A percentile compares a stretch with the other conserved stretches of the same genome.
These are phyloP conservation scores for Anethum foeniculum DNA, from an alignment of 140 eudicot species.

Conservation along the genomic window DNA sequence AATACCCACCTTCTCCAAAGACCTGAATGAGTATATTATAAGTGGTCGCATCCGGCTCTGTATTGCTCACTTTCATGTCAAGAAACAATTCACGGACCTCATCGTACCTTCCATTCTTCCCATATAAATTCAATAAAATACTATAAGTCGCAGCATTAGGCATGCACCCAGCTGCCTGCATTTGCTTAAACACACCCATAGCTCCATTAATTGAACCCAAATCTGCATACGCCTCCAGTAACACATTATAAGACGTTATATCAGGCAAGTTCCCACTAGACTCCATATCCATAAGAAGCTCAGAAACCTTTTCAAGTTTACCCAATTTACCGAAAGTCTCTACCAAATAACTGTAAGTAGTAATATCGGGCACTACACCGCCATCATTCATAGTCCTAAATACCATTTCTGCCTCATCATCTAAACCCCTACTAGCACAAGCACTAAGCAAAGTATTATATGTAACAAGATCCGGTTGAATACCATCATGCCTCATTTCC, in stretches of 20 bases:
- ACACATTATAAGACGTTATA: slow-evolving; percentile 64
- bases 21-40: slow-evolving; percentile 85
- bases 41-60: slow-evolving; percentile 79
- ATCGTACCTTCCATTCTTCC: slow-evolving; percentile 78
- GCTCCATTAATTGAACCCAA: slow-evolving; percentile 71
- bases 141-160: slow-evolving; percentile 81
- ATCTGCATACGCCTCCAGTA: slow-evolving; percentile 76
- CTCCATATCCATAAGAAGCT: slow-evolving; percentile 74
- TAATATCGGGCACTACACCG: slow-evolving; percentile 79
- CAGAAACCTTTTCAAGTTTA: slow-evolving; percentile 64
- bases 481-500: slow-evolving; percentile 90
- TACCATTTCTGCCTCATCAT: slow-evolving; percentile 91
- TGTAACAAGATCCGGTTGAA: slow-evolving; percentile 92
- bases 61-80: slow-evolving; percentile 94
- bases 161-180: slow-evolving; percentile 85
- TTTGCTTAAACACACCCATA: slow-evolving; percentile 79
- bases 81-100: slow-evolving; percentile 91
- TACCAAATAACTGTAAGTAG: slow-evolving; percentile 67
- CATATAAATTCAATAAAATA: slow-evolving; percentile 68
- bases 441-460: slow-evolving; percentile 82
- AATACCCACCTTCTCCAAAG: slow-evolving; percentile 94
- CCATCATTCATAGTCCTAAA: slow-evolving; percentile 94
- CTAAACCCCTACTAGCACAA: slow-evolving; percentile 72
- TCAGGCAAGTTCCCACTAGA: slow-evolving; percentile 76
- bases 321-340: slow-evolving; percentile 77